phyloP scores from a whole-genome alignment of 1,284 basidiomycete species.

The Naganishia sp. region DNA sequence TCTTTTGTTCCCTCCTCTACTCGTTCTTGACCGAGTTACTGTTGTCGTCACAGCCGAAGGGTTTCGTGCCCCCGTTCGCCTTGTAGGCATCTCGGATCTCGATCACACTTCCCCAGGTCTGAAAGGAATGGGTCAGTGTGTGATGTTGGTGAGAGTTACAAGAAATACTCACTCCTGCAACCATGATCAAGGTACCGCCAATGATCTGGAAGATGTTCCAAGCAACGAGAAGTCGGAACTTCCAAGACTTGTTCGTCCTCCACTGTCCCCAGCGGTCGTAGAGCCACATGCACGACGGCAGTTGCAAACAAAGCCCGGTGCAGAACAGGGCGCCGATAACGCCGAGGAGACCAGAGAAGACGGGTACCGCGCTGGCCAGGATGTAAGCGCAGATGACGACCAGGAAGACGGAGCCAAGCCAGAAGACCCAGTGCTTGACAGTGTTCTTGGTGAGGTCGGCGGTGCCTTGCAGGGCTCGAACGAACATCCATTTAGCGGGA shows the following conservation, averaged over 20 bases:
- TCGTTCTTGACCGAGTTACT: conserved; percentile 14
- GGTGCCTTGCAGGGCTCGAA: conserved; percentile 63
- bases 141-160: background rate
- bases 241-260: conserved; percentile 29
- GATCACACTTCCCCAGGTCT: conserved; percentile 35
- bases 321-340: conserved; percentile 40
- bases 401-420: conserved; percentile 59
- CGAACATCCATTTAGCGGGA: conserved; percentile 64
- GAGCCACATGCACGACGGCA: conserved; percentile 40
- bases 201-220: conserved; percentile 44
- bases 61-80: conserved; percentile 21
- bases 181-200: conserved; percentile 46
- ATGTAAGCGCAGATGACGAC: conserved; percentile 60
- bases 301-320: conserved; percentile 36
- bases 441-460: conserved; percentile 64
- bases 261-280: conserved; percentile 37
- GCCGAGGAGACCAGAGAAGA: conserved; percentile 44
- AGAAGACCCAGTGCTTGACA: conserved; percentile 62
- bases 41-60: conserved; percentile 35
- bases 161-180: conserved; percentile 40
- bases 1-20: background rate
- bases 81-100: conserved; percentile 31
- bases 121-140: background rate
- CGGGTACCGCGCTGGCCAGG: conserved; percentile 54
- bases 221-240: conserved; percentile 33